Evolutionary conservation across 371 early-diverging fungal genomes (phyloP), one percentile per base, ranked within the genome.

Genomic region (Circinella umbellata): DNA sequence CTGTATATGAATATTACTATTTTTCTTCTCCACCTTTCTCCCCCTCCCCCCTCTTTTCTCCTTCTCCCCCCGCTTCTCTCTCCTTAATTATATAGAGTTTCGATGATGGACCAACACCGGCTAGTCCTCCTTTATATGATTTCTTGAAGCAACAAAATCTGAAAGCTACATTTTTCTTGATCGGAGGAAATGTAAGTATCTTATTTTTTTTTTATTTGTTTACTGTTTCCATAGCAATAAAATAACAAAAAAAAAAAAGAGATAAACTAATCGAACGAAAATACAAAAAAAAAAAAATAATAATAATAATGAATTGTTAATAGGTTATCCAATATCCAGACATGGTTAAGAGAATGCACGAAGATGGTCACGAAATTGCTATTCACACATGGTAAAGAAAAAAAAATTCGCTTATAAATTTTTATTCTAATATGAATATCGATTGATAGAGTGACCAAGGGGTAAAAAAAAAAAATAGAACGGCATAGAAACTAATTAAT

Each of bases 121-220:
- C 71, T 65, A 75, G 75, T 67, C 74, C 80, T 37, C 66, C 65
- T 13, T 63, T 82, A 13, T 84, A 80, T 66, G 80, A 84, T 61
- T 80, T 69, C 48, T 67, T 81, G 54, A 74, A 81, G 20, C 61
- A 70, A 17, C 62, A 70, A 6, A 65, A 79, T 36, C 70, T 73
- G 38, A 80, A 82, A 68, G 84, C 81, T 6, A 88, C 88, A 17
- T 84, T 86, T 68, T 88, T 86, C 68, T 80, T 88, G 75, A 82
- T 86, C 9, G 88, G 86, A 59, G 82, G 81, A 18, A 81, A 84
- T 18, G 85, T 57, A 57, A 17, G 34, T 36, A 14, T 7, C n/a
- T 39, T 51, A 4, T 14, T 51, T 13, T 51, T 51, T 9, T 42
- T 11, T 42, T 1, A 9, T 0, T 42, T 42, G 42, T 42, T 42